These are phyloP conservation scores for Uromyces viciae-fabae DNA, from an alignment of 1,284 basidiomycete genomes.

Conservation along the genomic window DNA sequence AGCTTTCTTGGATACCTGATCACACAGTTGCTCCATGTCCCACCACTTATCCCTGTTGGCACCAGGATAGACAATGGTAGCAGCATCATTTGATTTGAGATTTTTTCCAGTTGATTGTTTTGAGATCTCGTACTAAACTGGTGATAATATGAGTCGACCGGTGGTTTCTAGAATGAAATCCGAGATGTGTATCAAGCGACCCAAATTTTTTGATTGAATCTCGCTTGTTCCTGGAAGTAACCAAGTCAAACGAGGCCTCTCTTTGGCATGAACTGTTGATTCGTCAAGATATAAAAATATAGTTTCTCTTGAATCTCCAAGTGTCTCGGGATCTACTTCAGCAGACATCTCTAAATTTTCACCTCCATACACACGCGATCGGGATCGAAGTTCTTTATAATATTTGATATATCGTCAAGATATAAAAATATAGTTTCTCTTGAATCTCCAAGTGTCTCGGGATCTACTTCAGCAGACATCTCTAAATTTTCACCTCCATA, in stretches of 20 bases:
- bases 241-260: neutral
- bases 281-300: slow-evolving; percentile 16
- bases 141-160: neutral
- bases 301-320: neutral
- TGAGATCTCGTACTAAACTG: neutral
- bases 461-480: neutral
- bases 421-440: slow-evolving; percentile 3
- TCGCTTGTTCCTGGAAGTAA: neutral
- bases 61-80: neutral
- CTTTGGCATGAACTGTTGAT: slow-evolving; percentile 4
- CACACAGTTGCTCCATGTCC: neutral
- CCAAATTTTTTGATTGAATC: neutral
- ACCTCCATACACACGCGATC: neutral
- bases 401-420: neutral
- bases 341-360: neutral
- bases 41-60: neutral
- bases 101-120: neutral
- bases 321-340: neutral
- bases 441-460: neutral
- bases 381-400: neutral
- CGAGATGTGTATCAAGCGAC: neutral
- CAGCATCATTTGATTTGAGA: neutral
- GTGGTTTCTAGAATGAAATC: slow-evolving; percentile 16
- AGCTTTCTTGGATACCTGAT: neutral
- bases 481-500: neutral